Base-by-base conservation (phyloP, 768 basidiomycete species). In the Phlegmacium glaucopus region DNA sequence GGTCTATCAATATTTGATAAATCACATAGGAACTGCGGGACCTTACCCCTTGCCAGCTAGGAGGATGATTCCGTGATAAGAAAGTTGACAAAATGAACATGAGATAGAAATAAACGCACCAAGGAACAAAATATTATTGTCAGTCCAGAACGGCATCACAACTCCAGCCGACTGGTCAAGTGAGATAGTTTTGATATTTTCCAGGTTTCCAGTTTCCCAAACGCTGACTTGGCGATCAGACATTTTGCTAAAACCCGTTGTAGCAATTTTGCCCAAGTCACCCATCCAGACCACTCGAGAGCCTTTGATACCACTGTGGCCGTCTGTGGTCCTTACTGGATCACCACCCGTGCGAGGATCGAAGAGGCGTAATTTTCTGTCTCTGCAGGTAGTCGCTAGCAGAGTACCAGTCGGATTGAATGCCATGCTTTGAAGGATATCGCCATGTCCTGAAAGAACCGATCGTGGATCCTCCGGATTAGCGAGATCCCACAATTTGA, bases 241-340 rank as follows among this genome's bases (percentile, higher is more conserved):
- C 90, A 94, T 95, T 67, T 84, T 91, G 69, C 89, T 92, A 69
- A 98, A 98, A 0, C 95, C 95, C 11, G 95, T 99, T 11, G 95
- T 98, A 11, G 87, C 91, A 61, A 97, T 79, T 53, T 82, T 82
- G 64, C 94, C 93, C 41, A 79, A 68, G 46, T 90, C 88, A 37
- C 96, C 95, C 81, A 96, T 82, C 90, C 91, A 98, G 22, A 78
- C 74, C 4, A 93, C 86, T 13, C 95, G 77, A 4, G 91, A 81
- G 4, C 92, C 92, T 68, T 97, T 98, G 65, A 98, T 85, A 9
- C 96, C 96, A 16, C 82, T 82, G 63, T 98, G 94, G 0, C 93
- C 90, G 59, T 98, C 95, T 7, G 80, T 70, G 25, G 83, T 67
- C 41, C 91, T 79, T 28, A 98, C 85, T 6, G 95, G 77, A n/a